Conservation (phyloP, 169 alveolate genomes). For the Plasmodium relictum region DNA sequence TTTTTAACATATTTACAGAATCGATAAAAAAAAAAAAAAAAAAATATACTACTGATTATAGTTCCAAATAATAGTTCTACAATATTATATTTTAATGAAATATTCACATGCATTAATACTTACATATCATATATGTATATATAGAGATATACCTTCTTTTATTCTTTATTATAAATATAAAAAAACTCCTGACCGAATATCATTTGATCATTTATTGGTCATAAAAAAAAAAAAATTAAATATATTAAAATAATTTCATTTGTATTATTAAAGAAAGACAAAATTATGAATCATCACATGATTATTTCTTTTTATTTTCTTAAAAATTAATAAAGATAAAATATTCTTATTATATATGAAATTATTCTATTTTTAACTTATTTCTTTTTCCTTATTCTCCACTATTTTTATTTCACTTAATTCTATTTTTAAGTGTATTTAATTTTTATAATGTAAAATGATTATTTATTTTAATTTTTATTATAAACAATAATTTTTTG, state of each 20-base stretch:
- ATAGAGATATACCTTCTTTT: no score
- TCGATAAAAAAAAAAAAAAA: no score
- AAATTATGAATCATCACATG: neutral
- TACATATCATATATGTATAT: no score
- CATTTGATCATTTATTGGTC: conserved; percentile 3
- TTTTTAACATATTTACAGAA: no score
- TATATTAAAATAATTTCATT: no score
- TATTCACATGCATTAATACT: no score
- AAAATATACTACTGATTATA: no score
- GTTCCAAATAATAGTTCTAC: no score
- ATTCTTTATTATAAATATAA: neutral
- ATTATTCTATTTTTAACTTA: neutral
- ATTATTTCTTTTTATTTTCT: neutral
- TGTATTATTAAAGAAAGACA: no score
- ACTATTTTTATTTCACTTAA: neutral
- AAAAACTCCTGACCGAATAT: conserved; percentile 12
- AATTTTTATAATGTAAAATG: no score
- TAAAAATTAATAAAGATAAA: neutral
- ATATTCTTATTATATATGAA: no score
- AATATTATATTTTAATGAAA: no score
- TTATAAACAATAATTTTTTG: neutral
- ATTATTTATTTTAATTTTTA: neutral
- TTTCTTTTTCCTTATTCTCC: neutral
- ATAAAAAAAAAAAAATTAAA: conserved; percentile 19
- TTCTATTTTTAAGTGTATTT: neutral